These are phyloP conservation scores for Epichloe uncinata DNA, from an alignment of 2,329 filamentous ascomycete species.

Conservation along the genomic window DNA sequence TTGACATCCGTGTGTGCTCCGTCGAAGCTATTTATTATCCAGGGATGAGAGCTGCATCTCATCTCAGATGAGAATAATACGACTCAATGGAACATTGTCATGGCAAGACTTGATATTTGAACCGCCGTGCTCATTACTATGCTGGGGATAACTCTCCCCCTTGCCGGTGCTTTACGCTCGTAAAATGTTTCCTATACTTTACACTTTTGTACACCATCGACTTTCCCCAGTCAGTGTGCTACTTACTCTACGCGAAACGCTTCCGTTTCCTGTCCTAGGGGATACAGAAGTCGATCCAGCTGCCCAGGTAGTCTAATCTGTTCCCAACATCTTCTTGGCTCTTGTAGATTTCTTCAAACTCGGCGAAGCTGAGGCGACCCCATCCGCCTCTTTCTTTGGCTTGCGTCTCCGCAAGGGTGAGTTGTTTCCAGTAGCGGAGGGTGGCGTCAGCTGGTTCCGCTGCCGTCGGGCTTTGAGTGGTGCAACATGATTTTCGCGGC, in stretches of 20 bases:
- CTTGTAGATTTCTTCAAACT: slow-evolving; percentile 67
- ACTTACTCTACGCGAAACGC: background rate
- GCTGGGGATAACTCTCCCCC: no score
- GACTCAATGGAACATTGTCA: no score
- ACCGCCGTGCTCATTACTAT: no score
- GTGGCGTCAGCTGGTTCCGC: slow-evolving; percentile 14
- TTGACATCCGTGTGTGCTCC: no score
- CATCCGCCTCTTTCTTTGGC: slow-evolving; percentile 62
- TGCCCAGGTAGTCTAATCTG: slow-evolving; percentile 67
- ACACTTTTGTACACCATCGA: no score
- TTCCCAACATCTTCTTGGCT: slow-evolving; percentile 48
- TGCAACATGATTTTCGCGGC: background rate
- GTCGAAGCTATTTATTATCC: no score
- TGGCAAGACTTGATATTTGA: no score
- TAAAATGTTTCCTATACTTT: no score
- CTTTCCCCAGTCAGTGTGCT: no score
- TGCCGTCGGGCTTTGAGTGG: background rate
- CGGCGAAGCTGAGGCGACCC: slow-evolving; percentile 62
- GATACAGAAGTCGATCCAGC: slow-evolving; percentile 78
- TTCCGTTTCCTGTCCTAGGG: slow-evolving; percentile 26
- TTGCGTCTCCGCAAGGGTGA: slow-evolving; percentile 55
- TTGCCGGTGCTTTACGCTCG: no score
- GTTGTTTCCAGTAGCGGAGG: slow-evolving; percentile 35
- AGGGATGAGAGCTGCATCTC: no score
- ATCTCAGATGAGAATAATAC: no score